Evolutionary conservation across 2,329 filamentous ascomycete genomes (phyloP), one percentile per base, ranked within the genome.

Genomic region (Tolypocladium tundrense): DNA sequence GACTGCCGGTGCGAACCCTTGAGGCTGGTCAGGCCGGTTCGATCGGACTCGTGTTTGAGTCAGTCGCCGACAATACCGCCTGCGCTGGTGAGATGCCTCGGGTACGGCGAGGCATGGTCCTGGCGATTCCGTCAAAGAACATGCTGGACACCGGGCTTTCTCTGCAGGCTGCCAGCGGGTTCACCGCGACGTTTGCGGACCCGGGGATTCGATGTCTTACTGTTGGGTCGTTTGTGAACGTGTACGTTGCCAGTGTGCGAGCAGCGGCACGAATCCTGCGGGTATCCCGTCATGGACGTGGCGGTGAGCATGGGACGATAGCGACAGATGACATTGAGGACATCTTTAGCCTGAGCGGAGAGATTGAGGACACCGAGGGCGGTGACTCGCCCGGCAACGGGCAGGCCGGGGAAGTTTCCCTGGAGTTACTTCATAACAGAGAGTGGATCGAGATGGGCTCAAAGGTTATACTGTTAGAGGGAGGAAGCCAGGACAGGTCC

Each of bases 171-270:
- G 84, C 86, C 19, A 87, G 82, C 35, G 86, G 86, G 0, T 82
- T 91, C 63, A 85, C 84, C 1, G 91, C 90, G 0, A 79, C 81
- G 1, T 95, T 97, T 67, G 75, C 81, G 1, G 81, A 87, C 6
- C 71, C 78, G 0, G 83, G 87, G 54, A 81, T 87, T 0, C 81
- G 80, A 31, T 76, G 81, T 1, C 76, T 97, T 8, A 79, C 81
- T 0, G 74, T 85, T 1, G 88, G 89, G 1, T 86, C 82, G 45
- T 77, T 87, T 40, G 86, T 92, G 6, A 91, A 95, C 37, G 83
- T 93, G 1, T 97, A 97, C 67, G 84, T 92, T 45, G 91, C 90
- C 21, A 97, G 91, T 67, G 86, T 97, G 16, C 83, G 93, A 10
- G 88, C 91, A 1, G 85, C 88, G 0, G 92, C 91, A 0, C 86